Percentiles rank a stretch among this genome's conserved stretches.
phyloP scores from a whole-genome alignment of 352 stramenopile genomes.

The Thalassiosira livingstoniorum region DNA sequence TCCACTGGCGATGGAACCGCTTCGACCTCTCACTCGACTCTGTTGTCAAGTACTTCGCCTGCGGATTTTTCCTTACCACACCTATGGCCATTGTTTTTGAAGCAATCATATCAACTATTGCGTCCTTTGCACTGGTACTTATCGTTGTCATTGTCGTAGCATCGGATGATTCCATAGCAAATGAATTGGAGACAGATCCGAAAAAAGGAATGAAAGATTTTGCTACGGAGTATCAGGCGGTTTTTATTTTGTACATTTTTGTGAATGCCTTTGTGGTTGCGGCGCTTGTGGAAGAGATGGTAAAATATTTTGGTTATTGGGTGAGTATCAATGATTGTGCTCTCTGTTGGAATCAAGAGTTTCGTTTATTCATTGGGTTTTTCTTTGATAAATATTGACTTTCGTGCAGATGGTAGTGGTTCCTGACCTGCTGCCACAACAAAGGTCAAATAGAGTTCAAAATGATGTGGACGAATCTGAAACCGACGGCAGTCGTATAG shows the following conservation, averaged over 20 bases:
- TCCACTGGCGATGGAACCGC: constrained; percentile 70
- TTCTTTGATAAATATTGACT: no score
- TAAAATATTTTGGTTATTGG: constrained; percentile 84
- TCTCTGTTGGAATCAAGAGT: no score
- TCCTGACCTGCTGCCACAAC: constrained; percentile 72
- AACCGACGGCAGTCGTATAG: not conserved
- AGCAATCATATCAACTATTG: constrained; percentile 65
- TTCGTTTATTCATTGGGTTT: no score
- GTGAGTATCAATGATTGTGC: no score
- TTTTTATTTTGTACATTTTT: constrained; percentile 68
- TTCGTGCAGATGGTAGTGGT: constrained; percentile 85
- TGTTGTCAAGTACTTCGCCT: constrained; percentile 82
- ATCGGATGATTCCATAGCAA: constrained; percentile 32
- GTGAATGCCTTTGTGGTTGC: constrained; percentile 76
- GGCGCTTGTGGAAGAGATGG: constrained; percentile 78
- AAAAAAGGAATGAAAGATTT: constrained; percentile 51
- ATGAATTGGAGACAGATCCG: constrained; percentile 36
- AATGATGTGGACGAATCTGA: not conserved
- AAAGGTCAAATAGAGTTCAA: constrained; percentile 1
- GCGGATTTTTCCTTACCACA: constrained; percentile 78
- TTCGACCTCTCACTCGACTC: constrained; percentile 80
- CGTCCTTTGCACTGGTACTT: constrained; percentile 51
- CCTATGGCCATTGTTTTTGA: constrained; percentile 80
- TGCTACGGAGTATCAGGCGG: constrained; percentile 32
- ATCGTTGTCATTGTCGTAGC: constrained; percentile 57